A percentile compares a stretch with the other conserved stretches of the same genome.
phyloP scores from a whole-genome alignment of 1,284 basidiomycete species.

The Ceratobasidium sp. region DNA sequence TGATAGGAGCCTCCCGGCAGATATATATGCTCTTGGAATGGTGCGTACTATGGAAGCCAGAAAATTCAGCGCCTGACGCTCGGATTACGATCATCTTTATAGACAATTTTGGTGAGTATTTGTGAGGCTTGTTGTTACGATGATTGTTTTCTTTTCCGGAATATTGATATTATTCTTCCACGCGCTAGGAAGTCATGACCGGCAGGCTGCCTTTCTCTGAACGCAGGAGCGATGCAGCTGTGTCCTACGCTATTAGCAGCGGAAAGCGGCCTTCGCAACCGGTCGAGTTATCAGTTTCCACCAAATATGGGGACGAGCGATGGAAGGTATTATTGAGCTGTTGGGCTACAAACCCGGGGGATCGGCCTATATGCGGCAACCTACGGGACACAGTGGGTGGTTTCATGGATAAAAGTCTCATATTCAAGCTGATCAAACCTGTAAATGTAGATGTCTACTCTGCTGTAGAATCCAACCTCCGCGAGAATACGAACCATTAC shows the following conservation, averaged over 20 bases:
- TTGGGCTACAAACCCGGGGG: not conserved
- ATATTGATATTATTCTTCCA: no score
- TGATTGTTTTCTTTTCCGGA: not conserved
- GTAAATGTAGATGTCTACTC: no score
- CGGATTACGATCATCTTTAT: not conserved
- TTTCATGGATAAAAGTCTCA: no score
- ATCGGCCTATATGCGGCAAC: not conserved
- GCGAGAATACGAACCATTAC: no score
- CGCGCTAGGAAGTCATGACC: conserved; percentile 7
- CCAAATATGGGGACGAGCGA: not conserved
- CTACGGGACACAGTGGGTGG: not conserved
- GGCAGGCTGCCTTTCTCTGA: not conserved
- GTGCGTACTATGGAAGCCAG: not conserved
- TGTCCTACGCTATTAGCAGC: not conserved
- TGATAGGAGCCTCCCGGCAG: not conserved
- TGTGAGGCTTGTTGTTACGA: no score
- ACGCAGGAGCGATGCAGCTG: not conserved
- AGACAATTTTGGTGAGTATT: conserved; percentile 9
- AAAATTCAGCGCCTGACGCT: not conserved
- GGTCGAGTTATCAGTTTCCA: not conserved
- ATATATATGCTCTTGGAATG: conserved; percentile 29
- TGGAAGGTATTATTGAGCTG: not conserved
- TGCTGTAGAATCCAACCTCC: no score
- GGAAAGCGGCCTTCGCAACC: not conserved
- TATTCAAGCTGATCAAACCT: no score